phyloP scores from a whole-genome alignment of 2,329 filamentous ascomycete species.

The Microsporum audouinii region DNA sequence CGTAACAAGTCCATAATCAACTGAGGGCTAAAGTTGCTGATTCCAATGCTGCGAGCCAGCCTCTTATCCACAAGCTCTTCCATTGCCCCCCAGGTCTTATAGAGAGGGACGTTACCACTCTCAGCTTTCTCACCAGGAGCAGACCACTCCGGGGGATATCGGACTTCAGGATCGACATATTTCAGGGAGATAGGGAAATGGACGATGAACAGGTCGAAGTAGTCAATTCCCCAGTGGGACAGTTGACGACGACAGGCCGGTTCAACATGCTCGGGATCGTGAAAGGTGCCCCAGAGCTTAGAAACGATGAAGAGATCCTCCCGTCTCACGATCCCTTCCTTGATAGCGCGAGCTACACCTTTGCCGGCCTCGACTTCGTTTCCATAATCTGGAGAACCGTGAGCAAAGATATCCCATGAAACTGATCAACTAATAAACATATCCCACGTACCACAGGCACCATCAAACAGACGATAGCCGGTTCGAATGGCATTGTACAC shows the following conservation, averaged over 20 bases:
- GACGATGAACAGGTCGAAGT: slow-evolving; percentile 81
- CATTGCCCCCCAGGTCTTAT: slow-evolving; percentile 75
- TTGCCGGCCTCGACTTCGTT: slow-evolving; percentile 70
- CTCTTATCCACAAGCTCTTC: slow-evolving; percentile 59
- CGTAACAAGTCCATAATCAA: slow-evolving; percentile 68
- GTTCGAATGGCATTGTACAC: slow-evolving; percentile 62
- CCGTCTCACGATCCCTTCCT: slow-evolving; percentile 68
- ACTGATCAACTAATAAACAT: background rate
- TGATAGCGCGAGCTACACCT: slow-evolving; percentile 66
- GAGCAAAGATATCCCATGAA: background rate
- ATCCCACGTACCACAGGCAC: slow-evolving; percentile 41
- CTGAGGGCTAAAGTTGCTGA: slow-evolving; percentile 72
- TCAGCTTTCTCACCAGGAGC: slow-evolving; percentile 54
- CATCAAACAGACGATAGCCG: slow-evolving; percentile 51
- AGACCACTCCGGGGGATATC: slow-evolving; percentile 71
- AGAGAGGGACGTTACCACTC: slow-evolving; percentile 57
- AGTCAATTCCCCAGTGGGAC: slow-evolving; percentile 71
- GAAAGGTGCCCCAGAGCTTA: slow-evolving; percentile 90
- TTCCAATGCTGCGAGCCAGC: slow-evolving; percentile 61
- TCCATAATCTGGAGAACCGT: slow-evolving; percentile 54
- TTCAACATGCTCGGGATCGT: slow-evolving; percentile 65
- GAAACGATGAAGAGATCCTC: slow-evolving; percentile 84
- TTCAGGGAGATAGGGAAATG: slow-evolving; percentile 82
- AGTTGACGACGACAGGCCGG: slow-evolving; percentile 66
- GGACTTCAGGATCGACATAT: slow-evolving; percentile 67